Evolutionary conservation across 495 filamentous ascomycete species (phyloP).

Genomic region (Aspergillus ostianus): DNA sequence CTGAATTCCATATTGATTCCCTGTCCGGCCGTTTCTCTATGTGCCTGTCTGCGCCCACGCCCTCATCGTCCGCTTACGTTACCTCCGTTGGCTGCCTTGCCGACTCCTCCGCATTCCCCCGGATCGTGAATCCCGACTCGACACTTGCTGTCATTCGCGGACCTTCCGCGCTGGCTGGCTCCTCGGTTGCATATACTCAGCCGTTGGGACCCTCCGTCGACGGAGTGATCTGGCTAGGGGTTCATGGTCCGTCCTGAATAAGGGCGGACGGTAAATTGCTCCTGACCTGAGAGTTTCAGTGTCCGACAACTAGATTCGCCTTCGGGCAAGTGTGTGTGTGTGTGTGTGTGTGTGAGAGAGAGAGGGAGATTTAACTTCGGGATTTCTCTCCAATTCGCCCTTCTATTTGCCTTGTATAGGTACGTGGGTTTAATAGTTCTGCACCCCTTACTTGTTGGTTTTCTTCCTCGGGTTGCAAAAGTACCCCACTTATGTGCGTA

Average conservation of each 20-base stretch:
- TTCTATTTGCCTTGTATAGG: not conserved
- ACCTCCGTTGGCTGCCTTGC: conserved; percentile 31
- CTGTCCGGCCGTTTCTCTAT: conserved; percentile 35
- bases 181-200: conserved; percentile 15
- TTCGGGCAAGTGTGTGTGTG: not conserved
- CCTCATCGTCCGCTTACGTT: conserved; percentile 34
- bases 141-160: conserved; percentile 8
- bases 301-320: conserved; percentile 1
- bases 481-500: conserved; percentile 10
- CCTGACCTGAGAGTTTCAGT: conserved; percentile 5
- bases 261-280: conserved; percentile 56
- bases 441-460: conserved; percentile 4
- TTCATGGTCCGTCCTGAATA: conserved; percentile 56
- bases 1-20: not conserved
- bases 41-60: conserved; percentile 36
- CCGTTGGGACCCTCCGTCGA: conserved; percentile 24
- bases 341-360: no score
- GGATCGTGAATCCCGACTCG: conserved; percentile 18
- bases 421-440: conserved; percentile 2
- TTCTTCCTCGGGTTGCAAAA: not conserved
- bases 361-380: not conserved
- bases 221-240: conserved; percentile 54
- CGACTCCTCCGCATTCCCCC: conserved; percentile 18
- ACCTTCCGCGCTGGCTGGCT: conserved; percentile 17
- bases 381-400: not conserved